Base-by-base conservation (phyloP, 2,329 filamentous ascomycete genomes). In the Thielaviopsis populi region DNA sequence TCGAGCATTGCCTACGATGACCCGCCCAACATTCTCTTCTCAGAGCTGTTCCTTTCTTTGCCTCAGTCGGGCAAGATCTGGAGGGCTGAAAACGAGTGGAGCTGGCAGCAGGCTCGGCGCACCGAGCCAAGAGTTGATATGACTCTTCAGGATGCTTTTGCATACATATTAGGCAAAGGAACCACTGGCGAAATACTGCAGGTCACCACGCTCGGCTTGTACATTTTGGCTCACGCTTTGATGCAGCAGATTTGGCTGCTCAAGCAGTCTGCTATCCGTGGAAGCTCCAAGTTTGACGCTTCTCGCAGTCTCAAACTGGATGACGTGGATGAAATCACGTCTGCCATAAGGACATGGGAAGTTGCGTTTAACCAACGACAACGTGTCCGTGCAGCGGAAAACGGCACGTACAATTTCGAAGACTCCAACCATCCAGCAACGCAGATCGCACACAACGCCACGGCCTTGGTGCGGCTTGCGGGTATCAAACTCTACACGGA, bases 211-310 rank as follows among this genome's bases (percentile, higher is more conserved):
- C 73, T 87, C 6, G 86, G 85, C 0, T 86, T 86, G 68, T 88
- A 89, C 68, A 80, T 88, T 7, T 75, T 90, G 41, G 85, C 89
- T 2, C 85, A 89, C 69, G 85, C 85, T 2, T 71, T 90, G 27
- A 79, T 89, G 11, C 86, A 89, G 69, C 85, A 88, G 67, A 84
- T 89, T 17, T 89, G 85, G 70, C 76, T 88, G 43, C 72, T 87
- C 24, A 86, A 86, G 68, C 82, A 86, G 69, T 83, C 82, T 0
- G 81, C 79, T 0, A 78, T 83, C 59, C 76, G 77, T 1, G 72
- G 75, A 1, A 74, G 77, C 0, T 75, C 78, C 1, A 75, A 77
- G 0, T 82, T 79, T 63, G 79, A 79, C 22, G 73, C 75, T 1
- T 77, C 80, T 42, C 74, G 79, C 33, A 79, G 77, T 0, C 70